A percentile compares a stretch with the other conserved stretches of the same genome.
phyloP scores from a whole-genome alignment of 2,329 filamentous ascomycete genomes.

The Alternaria arborescens region DNA sequence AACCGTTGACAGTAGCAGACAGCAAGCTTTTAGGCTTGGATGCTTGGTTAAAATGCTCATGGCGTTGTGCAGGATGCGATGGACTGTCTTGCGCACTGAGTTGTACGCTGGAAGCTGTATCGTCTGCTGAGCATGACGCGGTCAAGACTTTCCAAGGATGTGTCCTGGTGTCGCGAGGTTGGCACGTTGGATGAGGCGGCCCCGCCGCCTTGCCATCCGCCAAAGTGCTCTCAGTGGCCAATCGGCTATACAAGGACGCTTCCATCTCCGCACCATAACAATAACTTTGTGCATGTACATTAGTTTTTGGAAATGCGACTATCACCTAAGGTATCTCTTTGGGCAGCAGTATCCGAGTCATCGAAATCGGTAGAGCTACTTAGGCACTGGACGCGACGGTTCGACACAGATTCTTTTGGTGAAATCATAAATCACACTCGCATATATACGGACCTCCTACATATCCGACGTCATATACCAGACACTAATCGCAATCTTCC shows the following conservation, averaged over 20 bases:
- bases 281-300: background rate
- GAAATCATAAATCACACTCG: background rate
- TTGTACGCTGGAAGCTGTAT: background rate
- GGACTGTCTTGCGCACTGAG: background rate
- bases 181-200: background rate
- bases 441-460: background rate
- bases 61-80: background rate
- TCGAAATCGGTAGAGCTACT: background rate
- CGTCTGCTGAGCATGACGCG: constrained; percentile 2
- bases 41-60: background rate
- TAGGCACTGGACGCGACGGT: background rate
- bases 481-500: background rate
- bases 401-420: background rate
- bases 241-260: background rate
- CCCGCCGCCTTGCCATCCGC: background rate
- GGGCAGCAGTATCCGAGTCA: background rate
- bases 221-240: background rate
- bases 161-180: constrained; percentile 3
- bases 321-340: background rate
- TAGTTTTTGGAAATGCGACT: background rate
- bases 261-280: background rate
- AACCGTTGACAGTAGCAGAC: constrained; percentile 16
- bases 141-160: background rate
- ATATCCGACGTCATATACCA: background rate
- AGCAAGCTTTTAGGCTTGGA: constrained; percentile 19